phyloP scores from a whole-genome alignment of 371 early-diverging fungal genomes.

The Thermomucor indicae-seudaticae region DNA sequence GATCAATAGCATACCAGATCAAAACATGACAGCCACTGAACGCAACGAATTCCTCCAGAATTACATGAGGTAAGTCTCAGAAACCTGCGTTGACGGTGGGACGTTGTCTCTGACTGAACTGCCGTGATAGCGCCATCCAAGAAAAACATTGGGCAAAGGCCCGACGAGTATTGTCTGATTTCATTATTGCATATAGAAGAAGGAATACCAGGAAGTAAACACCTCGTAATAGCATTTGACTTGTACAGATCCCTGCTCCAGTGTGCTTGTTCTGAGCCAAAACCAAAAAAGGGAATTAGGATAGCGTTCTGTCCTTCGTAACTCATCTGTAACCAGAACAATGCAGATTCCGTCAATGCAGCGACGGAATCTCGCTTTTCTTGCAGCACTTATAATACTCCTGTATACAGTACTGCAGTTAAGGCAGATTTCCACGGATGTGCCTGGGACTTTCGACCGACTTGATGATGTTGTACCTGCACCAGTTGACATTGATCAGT shows the following conservation, averaged over 20 bases:
- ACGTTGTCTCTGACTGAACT: background rate
- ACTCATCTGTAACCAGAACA: background rate
- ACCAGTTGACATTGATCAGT: background rate
- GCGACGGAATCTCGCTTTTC: constrained; percentile 8
- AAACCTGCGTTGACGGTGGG: background rate
- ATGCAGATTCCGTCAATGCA: constrained; percentile 12
- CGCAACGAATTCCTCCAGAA: constrained; percentile 44
- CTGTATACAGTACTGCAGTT: constrained; percentile 6
- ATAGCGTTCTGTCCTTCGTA: background rate
- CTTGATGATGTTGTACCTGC: background rate
- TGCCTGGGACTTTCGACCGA: background rate
- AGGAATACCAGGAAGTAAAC: no score
- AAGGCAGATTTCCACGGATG: background rate
- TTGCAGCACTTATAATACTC: constrained; percentile 6
- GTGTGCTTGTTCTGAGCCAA: background rate
- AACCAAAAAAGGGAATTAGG: background rate
- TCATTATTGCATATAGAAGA: constrained; percentile 41
- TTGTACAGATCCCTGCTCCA: background rate
- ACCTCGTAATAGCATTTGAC: no score
- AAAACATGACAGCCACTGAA: constrained; percentile 35
- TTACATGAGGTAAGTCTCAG: constrained; percentile 33
- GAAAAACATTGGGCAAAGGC: constrained; percentile 38
- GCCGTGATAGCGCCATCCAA: constrained; percentile 25
- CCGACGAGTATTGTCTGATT: constrained; percentile 43
- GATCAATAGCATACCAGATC: constrained; percentile 43